Evolutionary conservation across 345 rosid species (phyloP).

Genomic region (Streptanthus diversifolius): DNA sequence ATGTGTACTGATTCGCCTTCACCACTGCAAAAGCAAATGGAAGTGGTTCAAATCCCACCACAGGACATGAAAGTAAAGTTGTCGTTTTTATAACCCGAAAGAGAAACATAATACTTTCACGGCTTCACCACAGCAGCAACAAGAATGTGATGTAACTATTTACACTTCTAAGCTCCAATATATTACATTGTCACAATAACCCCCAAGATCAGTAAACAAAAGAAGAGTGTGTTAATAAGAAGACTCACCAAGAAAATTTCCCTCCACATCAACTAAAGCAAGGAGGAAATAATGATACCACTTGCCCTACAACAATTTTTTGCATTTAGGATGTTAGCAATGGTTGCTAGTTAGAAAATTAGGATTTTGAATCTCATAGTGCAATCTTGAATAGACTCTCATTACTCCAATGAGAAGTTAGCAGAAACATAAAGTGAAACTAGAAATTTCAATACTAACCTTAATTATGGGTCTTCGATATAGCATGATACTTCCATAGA

Average conservation of each 20-base stretch:
- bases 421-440: constrained; percentile 1
- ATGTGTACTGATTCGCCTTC: constrained; percentile 87
- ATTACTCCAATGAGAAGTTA: background rate
- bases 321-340: no score
- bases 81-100: no score
- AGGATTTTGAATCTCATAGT: background rate
- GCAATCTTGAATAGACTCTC: background rate
- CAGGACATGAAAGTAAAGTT: background rate
- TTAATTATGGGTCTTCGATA: constrained; percentile 43
- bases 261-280: constrained; percentile 80
- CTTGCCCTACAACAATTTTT: constrained; percentile 56
- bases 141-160: background rate
- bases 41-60: background rate
- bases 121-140: background rate
- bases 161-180: background rate
- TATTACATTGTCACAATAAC: background rate
- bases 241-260: constrained; percentile 81
- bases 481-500: constrained; percentile 53
- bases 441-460: constrained; percentile 28
- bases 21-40: constrained; percentile 52
- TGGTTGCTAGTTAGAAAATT: no score
- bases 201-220: background rate
- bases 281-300: constrained; percentile 80
- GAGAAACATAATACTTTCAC: background rate
- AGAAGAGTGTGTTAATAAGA: background rate